Percentiles rank a stretch among this genome's conserved stretches.
Evolutionary conservation across 805 yeast species (phyloP).

Genomic region (Barnettozyma wickerhamii): DNA sequence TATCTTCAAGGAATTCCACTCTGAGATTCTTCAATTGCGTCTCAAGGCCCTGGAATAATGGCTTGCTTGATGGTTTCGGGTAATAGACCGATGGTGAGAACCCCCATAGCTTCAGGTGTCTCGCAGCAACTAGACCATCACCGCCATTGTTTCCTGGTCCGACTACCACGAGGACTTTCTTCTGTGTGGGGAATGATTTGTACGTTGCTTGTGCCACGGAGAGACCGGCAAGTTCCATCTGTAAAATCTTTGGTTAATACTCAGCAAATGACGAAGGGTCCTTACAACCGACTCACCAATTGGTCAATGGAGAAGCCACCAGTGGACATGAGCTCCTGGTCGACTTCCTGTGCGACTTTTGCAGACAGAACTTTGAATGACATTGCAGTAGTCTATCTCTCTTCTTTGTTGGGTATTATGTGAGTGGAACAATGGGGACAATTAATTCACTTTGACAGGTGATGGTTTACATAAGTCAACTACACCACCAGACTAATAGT

Average conservation of each 20-base stretch:
- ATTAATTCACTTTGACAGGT: no score
- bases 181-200: conserved; percentile 51
- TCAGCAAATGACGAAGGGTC: background rate
- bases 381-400: no score
- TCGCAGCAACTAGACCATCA: conserved; percentile 93
- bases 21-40: conserved; percentile 64
- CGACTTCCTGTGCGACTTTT: conserved; percentile 67
- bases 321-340: conserved; percentile 81
- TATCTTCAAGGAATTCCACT: conserved; percentile 48
- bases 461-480: no score
- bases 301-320: conserved; percentile 82
- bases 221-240: conserved; percentile 95
- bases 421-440: no score
- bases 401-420: no score
- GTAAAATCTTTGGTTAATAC: conserved; percentile 14
- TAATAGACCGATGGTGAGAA: conserved; percentile 73
- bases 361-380: conserved; percentile 40
- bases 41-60: conserved; percentile 53
- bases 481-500: no score
- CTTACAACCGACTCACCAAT: conserved; percentile 36
- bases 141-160: conserved; percentile 99
- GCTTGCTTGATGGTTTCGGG: conserved; percentile 62
- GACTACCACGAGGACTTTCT: conserved; percentile 61
- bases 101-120: conserved; percentile 81
- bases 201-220: conserved; percentile 88